Percentiles rank a stretch among this genome's conserved stretches.
Conservation (phyloP, 116 monocot genomes). For the Phalaenopsis hybrid region DNA sequence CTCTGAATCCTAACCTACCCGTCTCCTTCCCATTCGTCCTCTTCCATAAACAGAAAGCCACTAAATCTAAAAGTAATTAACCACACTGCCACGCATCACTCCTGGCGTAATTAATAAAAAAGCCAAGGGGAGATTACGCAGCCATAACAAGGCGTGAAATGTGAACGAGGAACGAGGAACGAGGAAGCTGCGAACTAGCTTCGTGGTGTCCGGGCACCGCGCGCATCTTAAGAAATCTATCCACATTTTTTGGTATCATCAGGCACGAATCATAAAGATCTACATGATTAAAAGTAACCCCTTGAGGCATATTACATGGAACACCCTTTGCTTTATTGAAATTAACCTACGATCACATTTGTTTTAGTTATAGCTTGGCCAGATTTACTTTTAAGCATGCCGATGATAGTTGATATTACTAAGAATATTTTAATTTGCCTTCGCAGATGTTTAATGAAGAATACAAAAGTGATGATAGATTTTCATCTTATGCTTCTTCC, state of each 20-base stretch:
- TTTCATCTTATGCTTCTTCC: too few species aligned
- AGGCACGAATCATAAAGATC: neutral
- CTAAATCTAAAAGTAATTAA: neutral
- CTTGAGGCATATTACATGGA: too few species aligned
- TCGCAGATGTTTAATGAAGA: too few species aligned
- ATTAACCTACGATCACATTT: too few species aligned
- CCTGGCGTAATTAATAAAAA: neutral
- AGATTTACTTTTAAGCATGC: too few species aligned
- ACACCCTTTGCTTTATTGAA: too few species aligned
- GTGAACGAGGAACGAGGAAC: conserved; percentile 4
- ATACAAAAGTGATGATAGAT: too few species aligned
- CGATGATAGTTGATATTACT: too few species aligned
- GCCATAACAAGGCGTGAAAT: conserved; percentile 2
- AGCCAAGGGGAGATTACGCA: neutral
- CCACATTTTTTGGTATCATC: neutral
- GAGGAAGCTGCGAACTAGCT: conserved; percentile 4
- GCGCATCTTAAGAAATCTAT: neutral
- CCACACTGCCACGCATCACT: neutral
- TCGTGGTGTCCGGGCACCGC: neutral
- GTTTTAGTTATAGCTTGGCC: too few species aligned
- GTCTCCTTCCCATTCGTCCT: conserved; percentile 1
- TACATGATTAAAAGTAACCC: too few species aligned
- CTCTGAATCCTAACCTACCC: neutral
- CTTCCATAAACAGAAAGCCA: neutral
- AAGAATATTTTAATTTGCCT: too few species aligned